Conservation (phyloP, 306 rosid species). For the Echinosophora koreensis region DNA sequence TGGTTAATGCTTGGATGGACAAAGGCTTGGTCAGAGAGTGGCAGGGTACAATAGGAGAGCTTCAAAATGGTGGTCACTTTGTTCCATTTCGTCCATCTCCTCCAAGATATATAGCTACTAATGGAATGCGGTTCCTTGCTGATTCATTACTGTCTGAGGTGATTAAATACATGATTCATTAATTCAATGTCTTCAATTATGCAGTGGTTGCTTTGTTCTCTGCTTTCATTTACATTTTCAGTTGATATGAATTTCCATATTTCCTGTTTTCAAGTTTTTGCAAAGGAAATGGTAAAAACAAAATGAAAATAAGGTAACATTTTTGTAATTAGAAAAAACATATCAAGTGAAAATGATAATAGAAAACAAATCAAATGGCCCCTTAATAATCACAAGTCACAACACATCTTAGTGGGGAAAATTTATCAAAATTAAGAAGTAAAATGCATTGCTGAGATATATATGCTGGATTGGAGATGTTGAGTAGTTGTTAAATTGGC, state of each 20-base stretch:
- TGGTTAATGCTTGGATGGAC: conserved; percentile 72
- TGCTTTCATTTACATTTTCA: too few species aligned
- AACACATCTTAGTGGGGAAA: neutral
- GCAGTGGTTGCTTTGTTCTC: too few species aligned
- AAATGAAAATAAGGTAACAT: too few species aligned
- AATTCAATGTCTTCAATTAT: neutral
- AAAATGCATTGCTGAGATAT: neutral
- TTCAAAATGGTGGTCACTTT: conserved; percentile 78
- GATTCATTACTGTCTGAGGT: conserved; percentile 83
- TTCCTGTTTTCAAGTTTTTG: too few species aligned
- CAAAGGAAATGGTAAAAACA: too few species aligned
- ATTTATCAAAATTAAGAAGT: neutral
- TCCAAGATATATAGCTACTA: conserved; percentile 69
- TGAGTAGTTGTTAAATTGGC: neutral
- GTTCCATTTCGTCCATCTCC: conserved; percentile 67
- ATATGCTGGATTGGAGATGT: neutral
- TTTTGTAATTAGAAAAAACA: too few species aligned
- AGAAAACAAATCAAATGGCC: too few species aligned
- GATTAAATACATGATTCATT: conserved; percentile 3
- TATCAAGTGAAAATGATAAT: too few species aligned
- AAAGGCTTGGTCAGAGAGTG: conserved; percentile 78
- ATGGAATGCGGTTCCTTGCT: conserved; percentile 89
- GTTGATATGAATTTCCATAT: too few species aligned
- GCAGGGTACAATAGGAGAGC: conserved; percentile 80
- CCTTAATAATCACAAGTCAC: too few species aligned